These are phyloP conservation scores for Aspergillus terreus DNA, from an alignment of 2,329 filamentous ascomycete species.

Conservation along the genomic window DNA sequence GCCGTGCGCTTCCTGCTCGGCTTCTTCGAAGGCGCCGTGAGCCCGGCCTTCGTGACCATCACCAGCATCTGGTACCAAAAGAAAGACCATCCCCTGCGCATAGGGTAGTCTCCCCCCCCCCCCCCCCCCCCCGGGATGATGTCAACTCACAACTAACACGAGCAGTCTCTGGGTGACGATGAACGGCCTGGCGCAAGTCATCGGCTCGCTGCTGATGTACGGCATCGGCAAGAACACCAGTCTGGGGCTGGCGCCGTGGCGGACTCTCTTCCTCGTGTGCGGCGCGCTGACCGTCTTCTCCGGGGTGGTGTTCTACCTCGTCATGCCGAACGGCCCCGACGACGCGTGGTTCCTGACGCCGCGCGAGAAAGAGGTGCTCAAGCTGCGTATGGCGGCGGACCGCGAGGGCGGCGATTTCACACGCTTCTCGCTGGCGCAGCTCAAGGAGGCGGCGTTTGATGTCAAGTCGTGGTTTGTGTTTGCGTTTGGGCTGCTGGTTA, in stretches of 20 bases:
- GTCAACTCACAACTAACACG: not conserved
- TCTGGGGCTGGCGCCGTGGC: conserved; percentile 42
- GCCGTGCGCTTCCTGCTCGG: conserved; percentile 43
- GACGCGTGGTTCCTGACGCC: conserved; percentile 49
- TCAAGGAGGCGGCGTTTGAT: conserved; percentile 44
- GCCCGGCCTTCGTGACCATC: conserved; percentile 46
- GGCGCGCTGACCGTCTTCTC: conserved; percentile 44
- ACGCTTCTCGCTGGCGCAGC: conserved; percentile 41
- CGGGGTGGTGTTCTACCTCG: conserved; percentile 45
- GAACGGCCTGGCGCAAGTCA: conserved; percentile 46
- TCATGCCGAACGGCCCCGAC: conserved; percentile 46
- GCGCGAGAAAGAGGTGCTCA: conserved; percentile 40
- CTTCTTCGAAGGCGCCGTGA: conserved; percentile 44
- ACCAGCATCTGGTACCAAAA: conserved; percentile 43
- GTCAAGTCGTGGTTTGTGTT: conserved; percentile 43
- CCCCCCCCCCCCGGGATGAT: not conserved
- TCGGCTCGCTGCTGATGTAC: conserved; percentile 49
- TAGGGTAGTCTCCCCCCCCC: conserved; percentile 9
- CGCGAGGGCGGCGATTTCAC: conserved; percentile 38
- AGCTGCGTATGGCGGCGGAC: conserved; percentile 22
- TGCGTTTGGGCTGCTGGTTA: conserved; percentile 44
- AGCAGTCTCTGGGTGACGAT: conserved; percentile 37
- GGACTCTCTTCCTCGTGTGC: conserved; percentile 48
- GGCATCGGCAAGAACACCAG: conserved; percentile 46
- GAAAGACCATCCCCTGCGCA: conserved; percentile 33